phyloP scores from a whole-genome alignment of 495 filamentous ascomycete genomes.

The Mytilinidion resinicola region DNA sequence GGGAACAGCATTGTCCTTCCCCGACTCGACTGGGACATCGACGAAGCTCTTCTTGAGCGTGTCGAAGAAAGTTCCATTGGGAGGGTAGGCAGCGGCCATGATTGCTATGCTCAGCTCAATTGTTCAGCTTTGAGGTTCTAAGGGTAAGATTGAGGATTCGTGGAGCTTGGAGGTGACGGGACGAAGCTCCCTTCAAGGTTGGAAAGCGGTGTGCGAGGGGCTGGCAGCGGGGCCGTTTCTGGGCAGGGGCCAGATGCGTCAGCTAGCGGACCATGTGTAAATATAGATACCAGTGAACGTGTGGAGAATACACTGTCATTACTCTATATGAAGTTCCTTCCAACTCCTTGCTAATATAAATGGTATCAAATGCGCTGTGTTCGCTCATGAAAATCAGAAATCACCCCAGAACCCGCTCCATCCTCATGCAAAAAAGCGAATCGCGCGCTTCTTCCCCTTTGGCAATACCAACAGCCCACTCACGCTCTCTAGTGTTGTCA shows the following conservation, averaged over 20 bases:
- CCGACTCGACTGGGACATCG: constrained; percentile 66
- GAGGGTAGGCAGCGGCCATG: constrained; percentile 36
- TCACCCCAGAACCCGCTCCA: too few species aligned
- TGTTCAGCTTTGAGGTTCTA: not conserved
- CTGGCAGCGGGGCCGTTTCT: too few species aligned
- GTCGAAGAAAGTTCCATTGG: constrained; percentile 75
- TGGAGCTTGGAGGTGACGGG: not conserved
- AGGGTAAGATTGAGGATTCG: not conserved
- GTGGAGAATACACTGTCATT: too few species aligned
- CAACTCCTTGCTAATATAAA: too few species aligned
- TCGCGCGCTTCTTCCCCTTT: not conserved
- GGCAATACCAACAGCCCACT: not conserved
- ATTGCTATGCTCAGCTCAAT: not conserved
- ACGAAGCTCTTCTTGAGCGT: constrained; percentile 75
- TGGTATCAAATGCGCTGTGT: too few species aligned
- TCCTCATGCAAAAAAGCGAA: not conserved
- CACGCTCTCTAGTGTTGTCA: constrained; percentile 51
- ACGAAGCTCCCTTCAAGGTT: not conserved
- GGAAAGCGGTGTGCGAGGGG: too few species aligned
- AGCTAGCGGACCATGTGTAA: too few species aligned
- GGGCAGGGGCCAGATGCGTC: too few species aligned
- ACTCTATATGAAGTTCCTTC: too few species aligned
- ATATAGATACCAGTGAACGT: too few species aligned
- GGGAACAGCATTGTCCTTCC: constrained; percentile 54
- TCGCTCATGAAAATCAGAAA: too few species aligned